A percentile compares a stretch with the other conserved stretches of the same genome.
These are phyloP conservation scores for Vaccinium corymbosum DNA, from an alignment of 148 eudicot genomes.

Conservation along the genomic window DNA sequence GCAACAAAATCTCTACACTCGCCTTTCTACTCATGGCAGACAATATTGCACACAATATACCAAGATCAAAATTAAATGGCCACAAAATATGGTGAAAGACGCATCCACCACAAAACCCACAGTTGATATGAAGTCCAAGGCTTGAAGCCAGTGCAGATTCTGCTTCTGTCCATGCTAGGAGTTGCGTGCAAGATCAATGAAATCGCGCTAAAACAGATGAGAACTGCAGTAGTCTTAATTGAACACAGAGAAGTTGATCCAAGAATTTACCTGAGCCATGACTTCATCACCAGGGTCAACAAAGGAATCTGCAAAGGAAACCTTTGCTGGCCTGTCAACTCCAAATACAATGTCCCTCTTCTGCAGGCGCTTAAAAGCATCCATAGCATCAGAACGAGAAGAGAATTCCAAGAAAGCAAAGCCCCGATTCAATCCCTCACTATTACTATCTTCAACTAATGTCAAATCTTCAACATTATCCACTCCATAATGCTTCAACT, in stretches of 20 bases:
- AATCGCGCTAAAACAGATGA: background rate
- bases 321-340: constrained; percentile 92
- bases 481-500: constrained; percentile 79
- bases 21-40: background rate
- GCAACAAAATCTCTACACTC: background rate
- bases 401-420: constrained; percentile 96
- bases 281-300: constrained; percentile 97
- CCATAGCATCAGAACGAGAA: constrained; percentile 93
- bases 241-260: constrained; percentile 18
- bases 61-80: background rate
- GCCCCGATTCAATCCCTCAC: constrained; percentile 77
- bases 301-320: constrained; percentile 96
- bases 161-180: constrained; percentile 5
- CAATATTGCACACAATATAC: background rate
- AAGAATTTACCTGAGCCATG: constrained; percentile 85
- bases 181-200: background rate
- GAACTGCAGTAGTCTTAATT: constrained; percentile 10
- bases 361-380: constrained; percentile 92
- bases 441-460: constrained; percentile 86
- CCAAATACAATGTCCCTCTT: constrained; percentile 88
- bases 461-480: constrained; percentile 86
- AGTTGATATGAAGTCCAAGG: background rate
- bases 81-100: background rate
- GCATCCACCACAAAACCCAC: background rate
- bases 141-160: constrained; percentile 5